Evolutionary conservation across 306 rosid genomes (phyloP), one percentile per base, ranked within the genome.

Genomic region (Glycine tomentella): DNA sequence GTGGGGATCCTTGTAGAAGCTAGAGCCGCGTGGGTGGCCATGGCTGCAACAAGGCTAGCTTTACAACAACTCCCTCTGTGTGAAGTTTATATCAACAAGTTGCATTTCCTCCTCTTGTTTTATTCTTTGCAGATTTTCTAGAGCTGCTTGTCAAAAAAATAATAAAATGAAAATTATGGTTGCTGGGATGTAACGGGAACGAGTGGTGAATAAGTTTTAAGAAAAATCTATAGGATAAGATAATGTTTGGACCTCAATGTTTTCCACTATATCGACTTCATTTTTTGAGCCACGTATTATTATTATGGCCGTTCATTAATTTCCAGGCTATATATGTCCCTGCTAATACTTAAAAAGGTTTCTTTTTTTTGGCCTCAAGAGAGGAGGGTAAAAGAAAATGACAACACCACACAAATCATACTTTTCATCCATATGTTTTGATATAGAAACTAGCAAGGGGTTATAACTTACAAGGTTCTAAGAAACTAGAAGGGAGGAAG

Each of bases 21-120:
- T 15, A 93, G 90, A 92, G 98, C 97, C 52, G 99, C 92, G 78
- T 96, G 91, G 33, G 94, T 87, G 77, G 98, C 93, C 99, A 96
- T 96, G 85, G 88, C 85, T 87, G 89, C 89, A 84, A 85, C 78
- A 81, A 70, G 2, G 31, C 31, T 25, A 25, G 31, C 31, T 25
- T 25, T 25, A 15, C 74, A 81, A 12, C 31, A 15, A 72, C 65
- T 72, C 57, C 25, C 57, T 62, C 31, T 76, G 4, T 36, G 2
- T 36, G 4, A 0, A 64, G 25, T 66, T 70, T 72, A 65, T 76
- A 62, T 52, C 72, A 48, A 49, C 55, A 45, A 48, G 13, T 14
- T 51, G 48, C 46, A 70, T 52, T 64, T 72, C 62, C 79, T 74
- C 67, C 74, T 73, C 79, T 80, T 48, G 36, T 57, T 75, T 61